Percentiles rank a stretch among this genome's conserved stretches.
phyloP scores from a whole-genome alignment of 228 moss, liverwort and hornwort genomes.

The Sphagnum fallax region DNA sequence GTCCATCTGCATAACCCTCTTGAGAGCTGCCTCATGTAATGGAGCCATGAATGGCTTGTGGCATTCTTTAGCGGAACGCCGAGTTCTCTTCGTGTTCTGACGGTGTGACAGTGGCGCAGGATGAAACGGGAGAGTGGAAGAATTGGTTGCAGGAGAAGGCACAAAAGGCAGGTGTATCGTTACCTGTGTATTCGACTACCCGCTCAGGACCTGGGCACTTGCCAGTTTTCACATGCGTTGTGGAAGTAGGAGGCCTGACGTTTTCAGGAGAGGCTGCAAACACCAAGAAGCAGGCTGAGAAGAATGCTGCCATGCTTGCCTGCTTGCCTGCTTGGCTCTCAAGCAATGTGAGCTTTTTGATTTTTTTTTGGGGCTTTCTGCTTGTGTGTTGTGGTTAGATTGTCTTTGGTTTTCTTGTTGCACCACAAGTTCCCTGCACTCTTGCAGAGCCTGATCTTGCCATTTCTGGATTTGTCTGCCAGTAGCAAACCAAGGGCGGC shows the following conservation, averaged over 20 bases:
- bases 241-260: slow-evolving; percentile 81
- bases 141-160: slow-evolving; percentile 96
- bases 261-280: slow-evolving; percentile 92
- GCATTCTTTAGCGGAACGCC: neutral
- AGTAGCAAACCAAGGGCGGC: slow-evolving; percentile 84
- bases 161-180: slow-evolving; percentile 91
- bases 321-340: slow-evolving; percentile 89
- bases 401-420: too few species aligned
- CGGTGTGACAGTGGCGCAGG: slow-evolving; percentile 22
- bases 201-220: slow-evolving; percentile 99
- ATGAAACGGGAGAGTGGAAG: slow-evolving; percentile 91
- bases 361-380: neutral
- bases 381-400: too few species aligned
- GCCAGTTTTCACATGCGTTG: slow-evolving; percentile 93
- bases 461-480: slow-evolving; percentile 6
- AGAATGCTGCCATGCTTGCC: slow-evolving; percentile 81
- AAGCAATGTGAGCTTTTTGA: slow-evolving; percentile 59
- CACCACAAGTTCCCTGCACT: neutral
- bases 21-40: too few species aligned
- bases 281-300: slow-evolving; percentile 68
- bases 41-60: neutral
- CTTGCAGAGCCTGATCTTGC: neutral
- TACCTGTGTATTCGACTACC: slow-evolving; percentile 78
- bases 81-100: neutral
- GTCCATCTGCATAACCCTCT: too few species aligned